phyloP scores from a whole-genome alignment of 805 yeast species.

The Alloascoidea hylecoeti region DNA sequence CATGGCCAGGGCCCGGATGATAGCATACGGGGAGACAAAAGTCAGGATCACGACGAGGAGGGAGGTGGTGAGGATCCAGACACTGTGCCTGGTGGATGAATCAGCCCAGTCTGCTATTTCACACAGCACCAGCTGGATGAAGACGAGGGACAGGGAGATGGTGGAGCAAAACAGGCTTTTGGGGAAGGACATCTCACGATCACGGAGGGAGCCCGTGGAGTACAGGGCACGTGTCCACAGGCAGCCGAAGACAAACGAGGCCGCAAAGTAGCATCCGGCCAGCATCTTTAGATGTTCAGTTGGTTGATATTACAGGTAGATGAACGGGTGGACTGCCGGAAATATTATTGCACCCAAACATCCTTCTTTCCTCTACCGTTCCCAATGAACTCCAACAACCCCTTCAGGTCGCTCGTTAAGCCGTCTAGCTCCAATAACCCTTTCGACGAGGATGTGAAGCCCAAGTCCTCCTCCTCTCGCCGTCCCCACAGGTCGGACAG shows the following conservation, averaged over 20 bases:
- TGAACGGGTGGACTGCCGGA: neutral
- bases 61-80: slow-evolving; percentile 13
- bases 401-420: slow-evolving; percentile 8
- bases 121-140: slow-evolving; percentile 21
- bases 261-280: neutral
- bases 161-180: slow-evolving; percentile 4
- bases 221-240: slow-evolving; percentile 1
- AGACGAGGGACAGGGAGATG: slow-evolving; percentile 9
- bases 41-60: slow-evolving; percentile 13
- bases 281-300: slow-evolving; percentile 1
- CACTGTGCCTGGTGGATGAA: slow-evolving; percentile 9
- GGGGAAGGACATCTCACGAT: neutral
- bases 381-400: slow-evolving; percentile 11
- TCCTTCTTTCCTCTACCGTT: slow-evolving; percentile 1
- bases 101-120: slow-evolving; percentile 17
- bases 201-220: neutral
- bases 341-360: neutral
- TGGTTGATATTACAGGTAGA: neutral
- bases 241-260: too few relatives aligned
- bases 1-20: slow-evolving; percentile 4
- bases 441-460: neutral
- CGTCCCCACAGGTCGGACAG: neutral
- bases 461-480: slow-evolving; percentile 1
- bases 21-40: slow-evolving; percentile 17
- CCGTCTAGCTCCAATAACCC: slow-evolving; percentile 1